Percentiles rank a stretch among this genome's conserved stretches.
Conservation (phyloP, 2,329 filamentous ascomycete genomes). For the Monilinia polystroma region DNA sequence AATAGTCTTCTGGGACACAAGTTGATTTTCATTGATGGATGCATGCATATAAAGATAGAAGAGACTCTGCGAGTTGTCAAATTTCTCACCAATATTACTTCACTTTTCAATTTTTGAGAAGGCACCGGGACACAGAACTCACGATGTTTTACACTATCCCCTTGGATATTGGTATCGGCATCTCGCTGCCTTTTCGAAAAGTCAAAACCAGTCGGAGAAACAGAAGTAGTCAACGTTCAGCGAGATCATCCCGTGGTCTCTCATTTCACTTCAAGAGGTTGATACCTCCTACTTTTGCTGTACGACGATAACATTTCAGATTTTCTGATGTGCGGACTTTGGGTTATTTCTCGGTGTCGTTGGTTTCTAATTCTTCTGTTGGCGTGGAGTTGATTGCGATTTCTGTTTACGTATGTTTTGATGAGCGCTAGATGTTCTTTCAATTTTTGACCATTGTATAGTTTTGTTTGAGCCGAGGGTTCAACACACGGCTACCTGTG, state of each 20-base stretch:
- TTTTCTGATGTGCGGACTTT: neutral
- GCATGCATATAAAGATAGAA: neutral
- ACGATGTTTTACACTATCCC: neutral
- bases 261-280: neutral
- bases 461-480: neutral
- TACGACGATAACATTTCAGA: neutral
- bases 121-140: neutral
- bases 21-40: neutral
- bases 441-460: neutral
- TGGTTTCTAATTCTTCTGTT: no score
- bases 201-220: neutral
- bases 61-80: neutral
- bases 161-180: neutral
- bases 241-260: neutral
- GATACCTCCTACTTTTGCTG: slow-evolving; percentile 2
- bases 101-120: neutral
- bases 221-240: neutral
- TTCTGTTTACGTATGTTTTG: neutral
- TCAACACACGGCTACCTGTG: neutral
- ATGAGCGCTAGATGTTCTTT: no score
- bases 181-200: neutral
- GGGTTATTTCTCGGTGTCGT: neutral
- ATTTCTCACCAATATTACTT: neutral
- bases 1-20: neutral
- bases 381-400: no score